Evolutionary conservation across 2,329 filamentous ascomycete species (phyloP), one percentile per base, ranked within the genome.

Genomic region (Davidsoniella neocaledoniae): DNA sequence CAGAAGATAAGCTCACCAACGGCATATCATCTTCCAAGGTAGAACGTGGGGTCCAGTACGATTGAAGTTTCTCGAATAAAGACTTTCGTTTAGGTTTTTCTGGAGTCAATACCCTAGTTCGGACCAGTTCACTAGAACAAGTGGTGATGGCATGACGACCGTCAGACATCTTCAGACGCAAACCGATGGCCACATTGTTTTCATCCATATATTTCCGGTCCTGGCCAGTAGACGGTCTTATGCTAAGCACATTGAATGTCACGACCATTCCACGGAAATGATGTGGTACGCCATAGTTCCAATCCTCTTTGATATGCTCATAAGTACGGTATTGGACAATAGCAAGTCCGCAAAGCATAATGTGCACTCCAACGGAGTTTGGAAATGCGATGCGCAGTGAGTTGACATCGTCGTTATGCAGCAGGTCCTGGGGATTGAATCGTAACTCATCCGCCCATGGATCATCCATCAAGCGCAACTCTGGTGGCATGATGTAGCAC

Each of bases 231-330:
- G 38, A 36, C 5, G 47, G 26, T 43, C 47, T 42, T 19, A 49
- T 49, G 25, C 33, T 33, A 26, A 49, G n/a, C 10, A 49, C 47
- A n/a, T 49, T 49, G 19, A 49, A 49, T 17, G 47, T 49, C 26
- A 49, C 26, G 12, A 33, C 19, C 7, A 49, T 19, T 8, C 47
- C 47, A 16, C 47, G 47, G 17, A 49, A 49, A 41, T 49, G 47
- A 14, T 43, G 43, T 2, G 47, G 40, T 4, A 49, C 47, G 14
- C 38, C 12, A n/a, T 49, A 12, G 14, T 49, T 49, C 47, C 47
- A 49, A 21, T 49, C 47, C 4, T 29, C 26, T 9, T 43, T 6
- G 8, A 49, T 49, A 12, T 49, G 25, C 4, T 49, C 40, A 16
- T 49, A 49, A 29, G 16, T 43, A 12, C 26, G 39, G 19, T 49